Evolutionary conservation across 1,284 basidiomycete species (phyloP), one percentile per base, ranked within the genome.

Genomic region (Leccinum laetum): DNA sequence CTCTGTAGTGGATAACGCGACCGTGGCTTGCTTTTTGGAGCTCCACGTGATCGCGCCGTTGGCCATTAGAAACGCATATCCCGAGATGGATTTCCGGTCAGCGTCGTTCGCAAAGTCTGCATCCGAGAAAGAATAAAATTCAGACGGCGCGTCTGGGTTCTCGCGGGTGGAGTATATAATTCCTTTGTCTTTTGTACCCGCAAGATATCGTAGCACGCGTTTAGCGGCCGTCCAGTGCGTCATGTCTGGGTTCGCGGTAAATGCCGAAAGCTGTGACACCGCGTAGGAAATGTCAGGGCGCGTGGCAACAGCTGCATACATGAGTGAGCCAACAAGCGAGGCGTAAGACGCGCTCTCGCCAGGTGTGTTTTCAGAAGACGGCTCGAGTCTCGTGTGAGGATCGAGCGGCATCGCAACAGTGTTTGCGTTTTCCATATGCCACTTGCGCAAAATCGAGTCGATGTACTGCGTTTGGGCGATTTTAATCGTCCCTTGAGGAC

Each of bases 71-170:
- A 29, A 29, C 0, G 14, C 14, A 29, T 55, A 55, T 16, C 13
- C 53, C 2, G 26, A 55, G 26, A 55, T 26, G 16, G 53, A 29
- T 9, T 24, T 55, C 18, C 7, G 2, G 14, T 55, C 14, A 0
- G 14, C 5, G 1, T 21, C 11, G 5, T 26, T 26, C 1, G 13
- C 53, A 29, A 16, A 55, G 9, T 55, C 8, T 5, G 24, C 14
- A 9, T 55, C 53, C 14, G 14, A 55, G 24, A 24, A 55, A 16
- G 8, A 41, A 13, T n/a, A 41, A 8, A 41, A 41, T 5, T 55
- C 8, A n/a, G 24, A 26, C 3, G 8, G 52, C 2, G 1, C 3
- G 0, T 29, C 11, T 2, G 11, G 2, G 5, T 29, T 35, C 4
- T 32, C 10, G 2, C 2, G 3, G 13, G 14, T 11, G 0, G 26